phyloP scores from a whole-genome alignment of 2,329 filamentous ascomycete species.

The Penicillium sumatraense region DNA sequence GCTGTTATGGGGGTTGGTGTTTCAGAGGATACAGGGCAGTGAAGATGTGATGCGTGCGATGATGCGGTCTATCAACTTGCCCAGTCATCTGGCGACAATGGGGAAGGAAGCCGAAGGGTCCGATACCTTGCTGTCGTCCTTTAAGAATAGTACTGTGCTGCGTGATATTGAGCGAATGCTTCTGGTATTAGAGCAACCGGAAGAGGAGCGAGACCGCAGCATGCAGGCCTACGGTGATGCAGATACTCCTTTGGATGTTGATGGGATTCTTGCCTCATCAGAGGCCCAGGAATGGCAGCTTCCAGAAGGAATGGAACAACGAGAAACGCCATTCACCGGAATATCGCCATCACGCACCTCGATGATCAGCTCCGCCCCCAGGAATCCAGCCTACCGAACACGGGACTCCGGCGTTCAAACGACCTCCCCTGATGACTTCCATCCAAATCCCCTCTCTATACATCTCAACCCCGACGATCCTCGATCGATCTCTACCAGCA shows the following conservation, averaged over 20 bases:
- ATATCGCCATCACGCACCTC: constrained; percentile 33
- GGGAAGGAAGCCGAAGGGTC: constrained; percentile 52
- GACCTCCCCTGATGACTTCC: background rate
- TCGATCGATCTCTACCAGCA: constrained; percentile 13
- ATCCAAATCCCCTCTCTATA: constrained; percentile 4
- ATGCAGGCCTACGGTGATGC: constrained; percentile 26
- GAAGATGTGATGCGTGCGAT: constrained; percentile 63
- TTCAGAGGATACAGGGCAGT: constrained; percentile 63
- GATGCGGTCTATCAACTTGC: constrained; percentile 53
- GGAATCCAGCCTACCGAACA: constrained; percentile 18
- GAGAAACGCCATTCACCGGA: constrained; percentile 24
- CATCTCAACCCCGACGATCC: constrained; percentile 8
- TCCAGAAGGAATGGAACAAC: constrained; percentile 29
- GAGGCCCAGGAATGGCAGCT: constrained; percentile 41
- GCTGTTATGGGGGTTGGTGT: constrained; percentile 68
- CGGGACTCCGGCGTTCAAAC: constrained; percentile 36
- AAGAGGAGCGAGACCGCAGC: constrained; percentile 43
- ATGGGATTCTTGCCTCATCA: constrained; percentile 34
- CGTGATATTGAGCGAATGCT: constrained; percentile 67
- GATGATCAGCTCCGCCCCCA: constrained; percentile 16
- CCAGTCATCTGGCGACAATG: constrained; percentile 39
- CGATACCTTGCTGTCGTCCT: constrained; percentile 64
- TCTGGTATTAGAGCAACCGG: constrained; percentile 46
- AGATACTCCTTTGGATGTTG: constrained; percentile 35
- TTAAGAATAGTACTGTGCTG: constrained; percentile 66